Evolutionary conservation across 371 early-diverging fungal genomes (phyloP), one percentile per base, ranked within the genome.

Genomic region (Mortierella sp.): DNA sequence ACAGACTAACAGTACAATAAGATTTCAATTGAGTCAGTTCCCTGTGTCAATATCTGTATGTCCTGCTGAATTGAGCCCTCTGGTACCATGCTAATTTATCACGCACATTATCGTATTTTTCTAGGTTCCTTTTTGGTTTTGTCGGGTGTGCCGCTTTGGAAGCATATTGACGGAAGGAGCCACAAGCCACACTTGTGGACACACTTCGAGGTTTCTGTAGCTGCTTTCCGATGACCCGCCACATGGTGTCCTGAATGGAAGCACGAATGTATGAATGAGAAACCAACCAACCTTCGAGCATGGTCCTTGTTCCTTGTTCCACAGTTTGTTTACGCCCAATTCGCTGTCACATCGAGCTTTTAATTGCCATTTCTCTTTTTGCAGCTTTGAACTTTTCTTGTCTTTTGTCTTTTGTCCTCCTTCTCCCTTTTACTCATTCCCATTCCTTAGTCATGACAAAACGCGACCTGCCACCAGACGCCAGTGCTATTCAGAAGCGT

Each of bases 31-130:
- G 45, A 60, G 26, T 60, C 22, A 37, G 15, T 22, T 32, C 7
- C 7, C 9, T 34, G n/a, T 57, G 32, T 9, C 35, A 34, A 13
- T 2, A 10, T 37, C 7, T 15, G 13, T 40, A 23, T 34, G 22
- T 60, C 37, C 26, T 26, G 12, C 4, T 37, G 23, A 29, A 2
- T 10, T 42, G 60, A 34, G 2, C 23, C 7, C 15, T 60, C 9
- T 26, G 10, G 26, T 19, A 23, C 12, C n/a, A 47, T 47, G 47
- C n/a, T 17, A 47, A 58, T 58, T 2, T 37, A 17, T 31, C 26
- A 26, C 73, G 32, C 59, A 80, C 80, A 34, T 71, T 62, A 62
- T 80, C 80, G 34, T 80, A 80, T 70, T 80, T 74, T 43, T 74
- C 71, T n/a, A 70, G 67, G 5, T 64, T 37, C n/a, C 75, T 66